Percentiles rank a stretch among this genome's conserved stretches.
Evolutionary conservation across 139 green algal species (phyloP).

Genomic region (Penium margaritaceum): DNA sequence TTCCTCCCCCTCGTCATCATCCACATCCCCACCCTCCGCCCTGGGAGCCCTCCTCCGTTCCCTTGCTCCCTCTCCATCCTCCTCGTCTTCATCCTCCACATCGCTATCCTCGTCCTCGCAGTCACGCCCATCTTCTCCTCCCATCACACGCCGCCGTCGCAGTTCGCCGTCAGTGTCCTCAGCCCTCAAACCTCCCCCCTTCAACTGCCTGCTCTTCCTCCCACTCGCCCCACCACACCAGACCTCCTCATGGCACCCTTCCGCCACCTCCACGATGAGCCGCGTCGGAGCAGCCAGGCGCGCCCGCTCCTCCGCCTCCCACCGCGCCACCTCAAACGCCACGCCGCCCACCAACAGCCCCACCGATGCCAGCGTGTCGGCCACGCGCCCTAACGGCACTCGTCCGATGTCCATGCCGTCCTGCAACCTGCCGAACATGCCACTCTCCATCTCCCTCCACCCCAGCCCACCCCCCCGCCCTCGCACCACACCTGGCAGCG

Average conservation of each 20-base stretch:
- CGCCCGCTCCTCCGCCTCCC: conserved; percentile 22
- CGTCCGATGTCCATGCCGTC: no score
- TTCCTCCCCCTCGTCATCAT: conserved; percentile 16
- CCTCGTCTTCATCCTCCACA: conserved; percentile 14
- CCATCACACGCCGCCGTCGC: no score
- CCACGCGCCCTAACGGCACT: no score
- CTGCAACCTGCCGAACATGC: no score
- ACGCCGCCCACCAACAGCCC: not conserved
- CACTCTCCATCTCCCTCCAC: no score
- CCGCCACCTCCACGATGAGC: conserved; percentile 30
- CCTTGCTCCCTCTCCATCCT: conserved; percentile 7
- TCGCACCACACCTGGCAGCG: no score
- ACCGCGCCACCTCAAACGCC: conserved; percentile 4
- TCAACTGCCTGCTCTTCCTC: not conserved
- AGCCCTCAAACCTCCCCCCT: no score
- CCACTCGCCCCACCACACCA: not conserved
- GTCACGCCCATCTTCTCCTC: not conserved
- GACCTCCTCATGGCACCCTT: not conserved
- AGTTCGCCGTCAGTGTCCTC: not conserved
- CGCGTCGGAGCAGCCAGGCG: conserved; percentile 10
- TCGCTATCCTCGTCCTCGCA: not conserved
- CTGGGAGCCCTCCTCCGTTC: not conserved
- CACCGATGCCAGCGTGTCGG: no score
- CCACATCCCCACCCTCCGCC: not conserved
- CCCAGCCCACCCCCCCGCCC: no score